Conservation (phyloP, 2,329 filamentous ascomycete genomes). For the Aspergillus luchuensis region DNA sequence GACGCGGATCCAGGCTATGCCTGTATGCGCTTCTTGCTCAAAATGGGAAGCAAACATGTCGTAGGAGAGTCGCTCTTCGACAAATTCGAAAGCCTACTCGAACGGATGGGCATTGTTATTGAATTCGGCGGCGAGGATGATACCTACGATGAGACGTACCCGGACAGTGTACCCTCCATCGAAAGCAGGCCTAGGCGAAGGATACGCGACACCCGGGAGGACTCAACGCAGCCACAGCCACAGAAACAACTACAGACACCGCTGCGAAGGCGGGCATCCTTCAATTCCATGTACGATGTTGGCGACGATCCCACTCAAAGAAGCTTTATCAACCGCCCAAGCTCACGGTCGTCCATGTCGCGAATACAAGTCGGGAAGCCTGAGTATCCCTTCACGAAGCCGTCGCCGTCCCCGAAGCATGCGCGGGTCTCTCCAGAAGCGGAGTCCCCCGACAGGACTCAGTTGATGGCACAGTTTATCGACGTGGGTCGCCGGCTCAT, state of each 20-base stretch:
- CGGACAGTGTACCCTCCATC: conserved; percentile 22
- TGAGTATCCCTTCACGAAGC: conserved; percentile 30
- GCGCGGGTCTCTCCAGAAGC: conserved; percentile 14
- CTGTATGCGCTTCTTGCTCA: conserved; percentile 76
- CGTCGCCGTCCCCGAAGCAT: conserved; percentile 22
- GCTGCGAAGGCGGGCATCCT: conserved; percentile 54
- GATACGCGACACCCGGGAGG: conserved; percentile 22
- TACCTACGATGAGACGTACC: conserved; percentile 39
- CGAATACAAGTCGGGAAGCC: conserved; percentile 42
- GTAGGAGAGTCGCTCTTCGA: conserved; percentile 63
- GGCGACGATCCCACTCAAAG: conserved; percentile 54
- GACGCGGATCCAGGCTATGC: conserved; percentile 73
- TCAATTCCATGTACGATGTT: conserved; percentile 55
- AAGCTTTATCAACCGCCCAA: conserved; percentile 40
- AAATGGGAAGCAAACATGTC: conserved; percentile 65
- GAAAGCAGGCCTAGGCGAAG: conserved; percentile 27
- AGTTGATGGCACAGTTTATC: conserved; percentile 42
- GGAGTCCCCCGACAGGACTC: conserved; percentile 36
- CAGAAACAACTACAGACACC: conserved; percentile 21
- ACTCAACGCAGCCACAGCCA: conserved; percentile 25
- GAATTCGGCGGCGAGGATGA: conserved; percentile 58
- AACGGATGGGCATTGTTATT: conserved; percentile 70
- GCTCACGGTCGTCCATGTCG: conserved; percentile 48
- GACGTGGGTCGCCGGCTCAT: conserved; percentile 42
- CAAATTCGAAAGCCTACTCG: conserved; percentile 70